Percentiles rank a stretch among this genome's conserved stretches.
phyloP scores from a whole-genome alignment of 2,329 filamentous ascomycete species.

The Bipolaris zeicola region DNA sequence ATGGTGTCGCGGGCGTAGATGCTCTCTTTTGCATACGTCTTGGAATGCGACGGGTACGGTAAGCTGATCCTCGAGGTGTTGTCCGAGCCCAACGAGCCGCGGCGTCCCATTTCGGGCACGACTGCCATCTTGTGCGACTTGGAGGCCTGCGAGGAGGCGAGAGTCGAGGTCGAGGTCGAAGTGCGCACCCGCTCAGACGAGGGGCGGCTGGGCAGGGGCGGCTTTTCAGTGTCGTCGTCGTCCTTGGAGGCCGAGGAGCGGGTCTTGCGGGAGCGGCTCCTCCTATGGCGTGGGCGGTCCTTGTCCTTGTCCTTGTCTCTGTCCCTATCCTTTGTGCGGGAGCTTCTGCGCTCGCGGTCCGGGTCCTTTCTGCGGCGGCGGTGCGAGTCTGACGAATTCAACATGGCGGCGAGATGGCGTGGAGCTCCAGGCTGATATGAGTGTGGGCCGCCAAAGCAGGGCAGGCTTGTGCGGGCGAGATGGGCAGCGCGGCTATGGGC shows the following conservation, averaged over 20 bases:
- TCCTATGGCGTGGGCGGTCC: constrained; percentile 36
- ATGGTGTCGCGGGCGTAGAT: constrained; percentile 63
- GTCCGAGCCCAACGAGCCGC: constrained; percentile 42
- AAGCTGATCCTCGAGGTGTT: constrained; percentile 52
- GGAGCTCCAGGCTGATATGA: constrained; percentile 27
- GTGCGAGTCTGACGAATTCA: constrained; percentile 42
- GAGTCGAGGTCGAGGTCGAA: constrained; percentile 29
- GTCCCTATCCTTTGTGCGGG: constrained; percentile 12
- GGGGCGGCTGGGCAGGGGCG: constrained; percentile 23
- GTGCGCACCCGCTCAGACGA: constrained; percentile 36
- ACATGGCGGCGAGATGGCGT: constrained; percentile 30
- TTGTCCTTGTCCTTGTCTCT: constrained; percentile 22
- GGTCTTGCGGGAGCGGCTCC: constrained; percentile 36
- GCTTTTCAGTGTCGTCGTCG: constrained; percentile 28
- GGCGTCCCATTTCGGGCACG: constrained; percentile 56
- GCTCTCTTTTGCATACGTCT: constrained; percentile 88
- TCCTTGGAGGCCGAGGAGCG: constrained; percentile 38
- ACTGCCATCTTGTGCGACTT: constrained; percentile 46
- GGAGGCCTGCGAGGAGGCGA: constrained; percentile 28
- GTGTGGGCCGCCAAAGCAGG: constrained; percentile 22
- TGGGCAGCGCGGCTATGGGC: constrained; percentile 38
- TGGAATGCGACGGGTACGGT: constrained; percentile 84
- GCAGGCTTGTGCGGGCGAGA: constrained; percentile 26
- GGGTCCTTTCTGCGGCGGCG: constrained; percentile 47
- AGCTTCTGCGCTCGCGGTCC: constrained; percentile 29